Evolutionary conservation across 2,329 filamentous ascomycete species (phyloP), one percentile per base, ranked within the genome.

Genomic region (Biscogniauxia marginata): DNA sequence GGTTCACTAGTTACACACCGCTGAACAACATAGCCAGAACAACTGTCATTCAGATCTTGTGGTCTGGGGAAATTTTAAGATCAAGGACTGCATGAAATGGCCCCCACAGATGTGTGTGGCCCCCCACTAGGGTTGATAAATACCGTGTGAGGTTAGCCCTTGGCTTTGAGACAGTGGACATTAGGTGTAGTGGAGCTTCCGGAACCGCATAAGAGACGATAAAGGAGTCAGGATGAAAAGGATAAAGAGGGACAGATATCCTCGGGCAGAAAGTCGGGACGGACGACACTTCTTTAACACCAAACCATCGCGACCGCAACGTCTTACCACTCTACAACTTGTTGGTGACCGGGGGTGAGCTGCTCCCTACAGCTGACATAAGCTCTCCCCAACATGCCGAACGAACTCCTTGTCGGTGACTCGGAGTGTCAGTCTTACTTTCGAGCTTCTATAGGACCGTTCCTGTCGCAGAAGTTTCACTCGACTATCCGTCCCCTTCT

Each of bases 241-340:
- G 53, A 63, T 63, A 63, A 63, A 63, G 58, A 52, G 59, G 52
- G 49, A 53, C 50, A 45, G 43, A 39, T 54, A 53, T 55, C 61
- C 59, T 62, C 54, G 20, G 21, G 39, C 22, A 24, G n/a, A 49
- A 18, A 5, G 3, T 46, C 13, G 18, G 44, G 44, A 20, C 30
- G 13, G 30, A 9, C n/a, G 30, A 11, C 30, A 39, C 13, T 39
- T 39, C 30, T 39, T 39, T 39, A 39, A 39, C 30, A 39, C 9
- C 30, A 39, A 39, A 6, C 30, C 13, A 39, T 39, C 30, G 9
- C 30, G 30, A 21, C 20, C 44, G 18, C 18, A 46, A 46, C 18
- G 20, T 46, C 20, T 11, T 46, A 18, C 44, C 44, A n/a, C n/a
- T n/a, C 44, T 20, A 20, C 9, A 8, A 46, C 18, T 18, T 19